Conservation (phyloP, 208 protist genomes). For the Trypanosomatidae sp. region DNA sequence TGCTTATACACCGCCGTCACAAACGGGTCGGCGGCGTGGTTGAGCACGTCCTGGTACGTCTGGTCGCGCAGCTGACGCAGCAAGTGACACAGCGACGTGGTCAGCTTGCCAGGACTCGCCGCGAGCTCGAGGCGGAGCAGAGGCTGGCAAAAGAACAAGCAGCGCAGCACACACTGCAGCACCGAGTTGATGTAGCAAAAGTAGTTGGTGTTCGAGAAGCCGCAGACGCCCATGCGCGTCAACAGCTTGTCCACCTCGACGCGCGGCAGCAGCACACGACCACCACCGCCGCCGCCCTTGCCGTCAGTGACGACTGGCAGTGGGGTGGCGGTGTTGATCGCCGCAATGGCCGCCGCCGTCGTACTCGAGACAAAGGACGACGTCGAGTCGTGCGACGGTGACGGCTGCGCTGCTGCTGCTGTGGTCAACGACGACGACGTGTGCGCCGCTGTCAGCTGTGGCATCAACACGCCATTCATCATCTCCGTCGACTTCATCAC, state of each 20-base stretch:
- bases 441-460: too few relatives aligned
- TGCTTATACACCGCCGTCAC: constrained; percentile 21
- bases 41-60: constrained; percentile 36
- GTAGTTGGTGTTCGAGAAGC: constrained; percentile 85
- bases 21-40: constrained; percentile 22
- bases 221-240: constrained; percentile 33
- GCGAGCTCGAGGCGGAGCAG: constrained; percentile 13
- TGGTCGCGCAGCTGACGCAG: constrained; percentile 28
- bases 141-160: constrained; percentile 29
- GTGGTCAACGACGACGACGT: too few relatives aligned
- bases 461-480: neutral
- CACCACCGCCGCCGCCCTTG: neutral
- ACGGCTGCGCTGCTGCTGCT: too few relatives aligned
- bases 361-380: neutral
- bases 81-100: constrained; percentile 17
- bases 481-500: constrained; percentile 12
- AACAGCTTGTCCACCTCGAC: constrained; percentile 26
- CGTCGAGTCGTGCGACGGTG: too few relatives aligned
- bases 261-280: constrained; percentile 7
- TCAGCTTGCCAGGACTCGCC: constrained; percentile 30
- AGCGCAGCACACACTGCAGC: constrained; percentile 89
- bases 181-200: constrained; percentile 96
- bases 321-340: neutral
- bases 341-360: neutral
- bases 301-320: neutral